These are phyloP conservation scores for Pseudogymnoascus sp. DNA, from an alignment of 2,329 filamentous ascomycete genomes.

Conservation along the genomic window DNA sequence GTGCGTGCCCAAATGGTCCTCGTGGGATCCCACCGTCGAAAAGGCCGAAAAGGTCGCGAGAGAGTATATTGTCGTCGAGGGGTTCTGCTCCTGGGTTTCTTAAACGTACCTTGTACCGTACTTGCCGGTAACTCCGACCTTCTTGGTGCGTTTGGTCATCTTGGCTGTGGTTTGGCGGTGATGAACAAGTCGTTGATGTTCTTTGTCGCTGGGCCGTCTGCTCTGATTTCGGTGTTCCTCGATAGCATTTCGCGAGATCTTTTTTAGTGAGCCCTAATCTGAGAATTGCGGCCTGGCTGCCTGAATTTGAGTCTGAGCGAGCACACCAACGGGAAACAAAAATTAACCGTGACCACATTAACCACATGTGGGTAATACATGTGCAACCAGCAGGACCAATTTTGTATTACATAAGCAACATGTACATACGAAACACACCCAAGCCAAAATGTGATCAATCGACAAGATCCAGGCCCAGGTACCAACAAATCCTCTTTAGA, in stretches of 20 bases:
- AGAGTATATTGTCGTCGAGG: slow-evolving; percentile 13
- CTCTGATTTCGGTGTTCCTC: slow-evolving; percentile 7
- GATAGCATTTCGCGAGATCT: slow-evolving; percentile 8
- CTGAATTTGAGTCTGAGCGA: not conserved
- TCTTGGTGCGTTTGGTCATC: slow-evolving; percentile 95
- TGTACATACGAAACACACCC: not conserved
- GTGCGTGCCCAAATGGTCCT: slow-evolving; percentile 5
- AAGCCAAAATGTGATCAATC: not conserved
- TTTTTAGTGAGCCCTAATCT: slow-evolving; percentile 8
- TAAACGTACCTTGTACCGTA: slow-evolving; percentile 83
- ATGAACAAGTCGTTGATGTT: slow-evolving; percentile 12
- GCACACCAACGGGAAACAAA: not conserved
- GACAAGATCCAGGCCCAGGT: slow-evolving; percentile 4
- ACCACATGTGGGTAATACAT: not conserved
- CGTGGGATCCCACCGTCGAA: slow-evolving; percentile 9
- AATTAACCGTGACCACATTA: not conserved
- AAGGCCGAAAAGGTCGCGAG: slow-evolving; percentile 9
- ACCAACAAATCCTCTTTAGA: not conserved
- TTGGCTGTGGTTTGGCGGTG: slow-evolving; percentile 42
- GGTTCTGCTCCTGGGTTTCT: slow-evolving; percentile 19
- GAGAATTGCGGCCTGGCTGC: not conserved
- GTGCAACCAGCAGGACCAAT: not conserved
- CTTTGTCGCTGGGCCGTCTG: slow-evolving; percentile 6
- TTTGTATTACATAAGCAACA: not conserved
- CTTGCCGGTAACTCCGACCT: slow-evolving; percentile 98